Base-by-base conservation (phyloP, 495 filamentous ascomycete genomes). In the Tuber magnatum region DNA sequence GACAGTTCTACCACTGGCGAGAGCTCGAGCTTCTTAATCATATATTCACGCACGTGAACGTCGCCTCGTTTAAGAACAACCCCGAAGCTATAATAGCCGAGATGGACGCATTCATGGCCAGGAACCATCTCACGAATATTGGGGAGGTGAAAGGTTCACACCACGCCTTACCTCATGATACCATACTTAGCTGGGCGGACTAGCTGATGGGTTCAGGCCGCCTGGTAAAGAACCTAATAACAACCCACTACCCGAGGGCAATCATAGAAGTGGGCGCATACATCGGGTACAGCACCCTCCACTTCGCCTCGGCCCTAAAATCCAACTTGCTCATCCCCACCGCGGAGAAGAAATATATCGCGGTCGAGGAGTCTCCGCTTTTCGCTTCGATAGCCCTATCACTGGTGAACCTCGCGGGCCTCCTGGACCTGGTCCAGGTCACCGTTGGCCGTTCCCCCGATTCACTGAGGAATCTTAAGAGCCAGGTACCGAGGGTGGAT, bases 241-340 rank as follows among this genome's bases (percentile, higher is more conserved):
- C 83, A 18, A 84, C 90, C 73, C 80, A 86, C 70, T 91, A 90
- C 81, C 93, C 93, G 0, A 77, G 87, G 56, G 86, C 85, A 8
- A 91, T 94, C 86, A 88, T 95, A 70, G 93, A 96, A 82, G 87
- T 94, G 6, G 93, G 93, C 61, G 91, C 91, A 70, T 96, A 94
- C 83, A 85, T 93, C 43, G 93, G 93, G 68, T 95, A 94, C 85
- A 93, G 91, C 0, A 89, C 90, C 65, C 89, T 93, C 71, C 84
- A 92, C 9, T 93, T 93, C 78, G 90, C 87, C 42, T 86, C 88
- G 20, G 88, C 90, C 4, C 82, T 92, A 35, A 20, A 75, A 78
- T 22, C 70, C 32, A 3, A 93, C 92, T 81, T 89, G 43, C 43
- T 46, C 18, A 46, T 46, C 18, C 43, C 43, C 43, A 46, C 43